These are phyloP conservation scores for Dryadomyces sulphureus DNA, from an alignment of 2,329 filamentous ascomycete species.

Conservation along the genomic window DNA sequence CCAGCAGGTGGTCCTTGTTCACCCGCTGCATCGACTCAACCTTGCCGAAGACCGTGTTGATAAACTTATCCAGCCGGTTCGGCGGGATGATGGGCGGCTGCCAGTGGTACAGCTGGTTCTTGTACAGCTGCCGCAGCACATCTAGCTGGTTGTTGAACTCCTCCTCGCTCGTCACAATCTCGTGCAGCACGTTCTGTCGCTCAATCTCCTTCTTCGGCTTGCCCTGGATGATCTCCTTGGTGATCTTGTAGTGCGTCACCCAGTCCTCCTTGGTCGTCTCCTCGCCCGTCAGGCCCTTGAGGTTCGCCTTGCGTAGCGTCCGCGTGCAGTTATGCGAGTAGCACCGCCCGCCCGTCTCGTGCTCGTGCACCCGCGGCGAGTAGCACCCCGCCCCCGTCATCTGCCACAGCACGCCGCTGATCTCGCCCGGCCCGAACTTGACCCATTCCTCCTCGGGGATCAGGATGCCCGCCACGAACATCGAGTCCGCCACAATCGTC, in stretches of 20 bases:
- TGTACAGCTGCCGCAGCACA: slow-evolving; percentile 71
- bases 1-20: slow-evolving; percentile 83
- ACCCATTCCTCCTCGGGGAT: slow-evolving; percentile 94
- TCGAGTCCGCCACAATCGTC: slow-evolving; percentile 58
- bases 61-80: slow-evolving; percentile 63
- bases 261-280: slow-evolving; percentile 66
- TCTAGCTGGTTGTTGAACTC: slow-evolving; percentile 80
- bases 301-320: slow-evolving; percentile 85
- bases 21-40: slow-evolving; percentile 77
- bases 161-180: slow-evolving; percentile 89
- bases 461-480: slow-evolving; percentile 66
- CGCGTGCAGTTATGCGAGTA: slow-evolving; percentile 91
- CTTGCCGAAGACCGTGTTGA: slow-evolving; percentile 78
- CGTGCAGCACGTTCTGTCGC: slow-evolving; percentile 85
- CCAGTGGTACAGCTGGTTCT: slow-evolving; percentile 58
- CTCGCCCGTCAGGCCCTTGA: slow-evolving; percentile 58
- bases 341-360: slow-evolving; percentile 58
- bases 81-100: slow-evolving; percentile 71
- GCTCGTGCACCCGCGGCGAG: slow-evolving; percentile 64
- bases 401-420: slow-evolving; percentile 88
- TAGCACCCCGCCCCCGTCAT: slow-evolving; percentile 87
- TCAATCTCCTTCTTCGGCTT: slow-evolving; percentile 78
- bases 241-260: slow-evolving; percentile 77
- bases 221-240: slow-evolving; percentile 57
- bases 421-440: slow-evolving; percentile 65